Evolutionary conservation across 108 stramenopile genomes (phyloP), one percentile per base, ranked within the genome.

Genomic region (Skeletonema grethae): DNA sequence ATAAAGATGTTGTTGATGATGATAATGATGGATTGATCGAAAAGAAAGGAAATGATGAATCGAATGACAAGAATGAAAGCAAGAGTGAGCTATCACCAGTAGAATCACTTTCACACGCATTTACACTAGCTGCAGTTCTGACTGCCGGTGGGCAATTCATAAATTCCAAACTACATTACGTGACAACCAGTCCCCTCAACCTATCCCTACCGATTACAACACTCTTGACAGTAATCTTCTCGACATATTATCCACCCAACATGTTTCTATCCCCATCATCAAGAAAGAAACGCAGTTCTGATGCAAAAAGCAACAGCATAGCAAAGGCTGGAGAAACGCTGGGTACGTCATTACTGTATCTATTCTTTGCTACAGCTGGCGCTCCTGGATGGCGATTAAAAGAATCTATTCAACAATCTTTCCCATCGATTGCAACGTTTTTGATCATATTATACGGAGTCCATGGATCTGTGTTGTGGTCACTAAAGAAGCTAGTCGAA

Each of bases 341-440:
- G 5, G 93, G 93, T 9, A 88, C 86, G 3, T 55, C 74, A 8
- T 63, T 80, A 45, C 76, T 94, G 10, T 94, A 94, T 71, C 61
- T 94, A 4, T 94, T 94, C 76, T 91, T 91, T 77, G 84, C 90
- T 7, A 91, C 93, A 5, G 90, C 89, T n/a, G 93, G 93, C 15
- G 88, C 93, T 11, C 89, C 89, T 18, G 93, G 93, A 4, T 67
- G 88, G 43, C 73, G 74, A 60, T 76, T 94, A 10, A 86, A 90
- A 38, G 83, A 88, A 38, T 87, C 93, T 18, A 85, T 94, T 8
- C 64, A 61, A 31, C 57, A 81, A 30, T 82, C 93, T 11, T 64
- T 91, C 20, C 38, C 81, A 9, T 89, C 93, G 9, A 60, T 94
- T 57, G 75, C 80, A 12, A 29, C 82, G 8, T 94, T 88, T 65